Evolutionary conservation across 768 basidiomycete genomes (phyloP).

Genomic region (Termitomyces sp.): DNA sequence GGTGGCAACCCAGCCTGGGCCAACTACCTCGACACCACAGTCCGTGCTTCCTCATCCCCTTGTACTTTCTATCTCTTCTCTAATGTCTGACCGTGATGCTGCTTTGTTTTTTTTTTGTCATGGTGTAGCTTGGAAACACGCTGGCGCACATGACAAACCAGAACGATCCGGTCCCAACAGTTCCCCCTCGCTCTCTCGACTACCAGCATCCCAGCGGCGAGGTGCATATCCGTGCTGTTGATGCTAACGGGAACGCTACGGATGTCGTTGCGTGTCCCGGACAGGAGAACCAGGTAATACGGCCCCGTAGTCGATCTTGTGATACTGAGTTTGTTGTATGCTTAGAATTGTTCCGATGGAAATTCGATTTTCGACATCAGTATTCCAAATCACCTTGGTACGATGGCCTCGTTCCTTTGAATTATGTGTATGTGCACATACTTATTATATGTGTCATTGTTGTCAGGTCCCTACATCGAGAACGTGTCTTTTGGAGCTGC

Average conservation of each 20-base stretch:
- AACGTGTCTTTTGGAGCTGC: constrained; percentile 21
- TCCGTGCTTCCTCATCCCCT: constrained; percentile 7
- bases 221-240: constrained; percentile 32
- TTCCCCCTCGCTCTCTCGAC: constrained; percentile 28
- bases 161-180: constrained; percentile 34
- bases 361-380: constrained; percentile 15
- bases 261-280: constrained; percentile 28
- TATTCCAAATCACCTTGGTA: constrained; percentile 16
- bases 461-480: constrained; percentile 23
- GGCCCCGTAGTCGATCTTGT: neutral
- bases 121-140: constrained; percentile 18
- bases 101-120: too few relatives aligned
- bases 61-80: neutral
- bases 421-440: neutral
- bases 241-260: constrained; percentile 19
- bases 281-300: constrained; percentile 28
- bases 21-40: constrained; percentile 30
- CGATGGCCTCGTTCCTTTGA: neutral
- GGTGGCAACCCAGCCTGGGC: constrained; percentile 41
- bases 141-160: constrained; percentile 32
- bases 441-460: neutral
- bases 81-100: neutral
- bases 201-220: constrained; percentile 35
- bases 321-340: neutral
- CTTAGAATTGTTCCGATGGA: constrained; percentile 19